phyloP scores from a whole-genome alignment of 345 rosid genomes.

The Rubroshorea leprosula region DNA sequence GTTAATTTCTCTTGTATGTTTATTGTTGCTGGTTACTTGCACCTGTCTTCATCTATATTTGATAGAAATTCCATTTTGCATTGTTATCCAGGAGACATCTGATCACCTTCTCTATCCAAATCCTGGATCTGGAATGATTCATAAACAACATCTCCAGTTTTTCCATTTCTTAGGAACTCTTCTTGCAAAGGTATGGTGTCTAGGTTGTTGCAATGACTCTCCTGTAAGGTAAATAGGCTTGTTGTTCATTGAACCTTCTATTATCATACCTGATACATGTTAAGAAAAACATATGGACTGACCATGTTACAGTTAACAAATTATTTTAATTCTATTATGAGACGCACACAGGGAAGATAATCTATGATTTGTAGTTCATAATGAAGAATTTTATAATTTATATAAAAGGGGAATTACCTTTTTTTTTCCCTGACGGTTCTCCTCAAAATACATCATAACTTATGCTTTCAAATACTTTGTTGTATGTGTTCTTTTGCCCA shows the following conservation, averaged over 20 bases:
- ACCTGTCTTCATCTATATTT: not conserved
- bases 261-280: too few species aligned
- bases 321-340: too few species aligned
- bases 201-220: not conserved
- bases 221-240: not conserved
- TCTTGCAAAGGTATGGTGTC: conserved; percentile 66
- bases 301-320: too few species aligned
- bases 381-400: not conserved
- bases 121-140: conserved; percentile 97
- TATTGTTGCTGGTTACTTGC: not conserved
- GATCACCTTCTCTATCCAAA: conserved; percentile 97
- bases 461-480: too few species aligned
- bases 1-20: conserved; percentile 1
- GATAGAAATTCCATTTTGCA: conserved; percentile 16
- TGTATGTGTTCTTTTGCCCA: too few species aligned
- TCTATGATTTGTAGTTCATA: not conserved
- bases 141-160: conserved; percentile 95
- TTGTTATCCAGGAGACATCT: conserved; percentile 68
- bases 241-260: not conserved
- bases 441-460: too few species aligned
- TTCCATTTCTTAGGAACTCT: conserved; percentile 93
- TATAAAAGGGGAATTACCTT: too few species aligned
- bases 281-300: not conserved
- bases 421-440: too few species aligned
- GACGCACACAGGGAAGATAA: not conserved